Conservation (phyloP, 1,139 yeast species). For the Dujonia santamariae region DNA sequence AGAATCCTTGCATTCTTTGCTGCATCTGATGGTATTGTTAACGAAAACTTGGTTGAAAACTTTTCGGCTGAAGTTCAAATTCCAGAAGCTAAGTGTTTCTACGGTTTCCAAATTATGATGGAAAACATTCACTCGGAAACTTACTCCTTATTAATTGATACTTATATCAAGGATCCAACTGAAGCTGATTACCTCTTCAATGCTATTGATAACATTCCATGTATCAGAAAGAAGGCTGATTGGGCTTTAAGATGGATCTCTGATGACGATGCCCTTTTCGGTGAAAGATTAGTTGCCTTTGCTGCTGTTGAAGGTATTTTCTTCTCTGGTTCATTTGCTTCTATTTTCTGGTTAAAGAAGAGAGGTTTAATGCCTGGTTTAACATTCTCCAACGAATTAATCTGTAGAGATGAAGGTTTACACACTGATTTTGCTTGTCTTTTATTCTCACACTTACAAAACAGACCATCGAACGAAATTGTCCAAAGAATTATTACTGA, state of each 20-base stretch:
- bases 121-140: constrained; percentile 98
- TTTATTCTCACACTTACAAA: constrained; percentile 85
- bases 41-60: constrained; percentile 94
- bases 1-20: constrained; percentile 97
- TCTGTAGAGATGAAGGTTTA: constrained; percentile 97
- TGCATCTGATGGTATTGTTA: constrained; percentile 96
- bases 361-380: constrained; percentile 98
- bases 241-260: constrained; percentile 98
- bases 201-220: constrained; percentile 91
- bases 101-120: constrained; percentile 99
- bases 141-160: constrained; percentile 88
- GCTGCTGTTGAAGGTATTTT: constrained; percentile 99
- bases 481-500: constrained; percentile 87
- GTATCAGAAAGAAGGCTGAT: constrained; percentile 93
- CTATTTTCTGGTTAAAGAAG: constrained; percentile 97
- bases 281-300: constrained; percentile 94
- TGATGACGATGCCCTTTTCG: constrained; percentile 83
- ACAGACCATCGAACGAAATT: constrained; percentile 78
- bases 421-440: constrained; percentile 98
- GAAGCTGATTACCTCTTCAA: constrained; percentile 86
- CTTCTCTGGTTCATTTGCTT: constrained; percentile 96
- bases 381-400: constrained; percentile 93
- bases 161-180: constrained; percentile 92
- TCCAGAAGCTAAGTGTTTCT: constrained; percentile 98
- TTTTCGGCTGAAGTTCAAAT: constrained; percentile 95